Conservation (phyloP, 140 eudicot species). For the Stevia rebaudiana region DNA sequence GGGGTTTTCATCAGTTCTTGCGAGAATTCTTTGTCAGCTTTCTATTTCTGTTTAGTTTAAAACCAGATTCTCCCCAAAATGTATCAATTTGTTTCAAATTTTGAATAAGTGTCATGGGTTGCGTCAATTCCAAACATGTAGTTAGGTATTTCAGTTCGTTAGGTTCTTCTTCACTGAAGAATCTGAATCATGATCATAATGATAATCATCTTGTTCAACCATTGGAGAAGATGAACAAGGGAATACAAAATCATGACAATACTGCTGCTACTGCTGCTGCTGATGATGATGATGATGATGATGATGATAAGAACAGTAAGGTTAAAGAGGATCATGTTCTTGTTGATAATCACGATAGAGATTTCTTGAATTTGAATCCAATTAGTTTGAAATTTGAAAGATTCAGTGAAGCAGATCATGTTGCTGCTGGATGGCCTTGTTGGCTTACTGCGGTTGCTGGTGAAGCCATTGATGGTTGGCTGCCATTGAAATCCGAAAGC, state of each 20-base stretch:
- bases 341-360: neutral
- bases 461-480: conserved; percentile 75
- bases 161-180: conserved; percentile 17
- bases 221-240: conserved; percentile 13
- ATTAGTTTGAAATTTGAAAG: conserved; percentile 25
- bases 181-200: conserved; percentile 7
- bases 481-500: conserved; percentile 49
- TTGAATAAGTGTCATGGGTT: conserved; percentile 34
- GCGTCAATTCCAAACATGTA: conserved; percentile 31
- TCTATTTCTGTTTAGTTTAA: neutral
- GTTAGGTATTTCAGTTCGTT: conserved; percentile 22
- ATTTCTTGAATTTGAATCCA: neutral
- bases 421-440: conserved; percentile 84
- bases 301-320: conserved; percentile 8
- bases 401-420: conserved; percentile 38
- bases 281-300: conserved; percentile 9
- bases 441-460: conserved; percentile 85
- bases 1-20: conserved; percentile 18
- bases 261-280: too few relatives aligned
- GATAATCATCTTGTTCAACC: conserved; percentile 4
- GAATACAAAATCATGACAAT: conserved; percentile 6
- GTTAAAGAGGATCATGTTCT: conserved; percentile 8
- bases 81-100: conserved; percentile 22
- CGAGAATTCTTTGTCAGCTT: neutral
- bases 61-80: conserved; percentile 9